Evolutionary conservation across 179 eudicot species (phyloP).

Genomic region (Camellia oleifera): DNA sequence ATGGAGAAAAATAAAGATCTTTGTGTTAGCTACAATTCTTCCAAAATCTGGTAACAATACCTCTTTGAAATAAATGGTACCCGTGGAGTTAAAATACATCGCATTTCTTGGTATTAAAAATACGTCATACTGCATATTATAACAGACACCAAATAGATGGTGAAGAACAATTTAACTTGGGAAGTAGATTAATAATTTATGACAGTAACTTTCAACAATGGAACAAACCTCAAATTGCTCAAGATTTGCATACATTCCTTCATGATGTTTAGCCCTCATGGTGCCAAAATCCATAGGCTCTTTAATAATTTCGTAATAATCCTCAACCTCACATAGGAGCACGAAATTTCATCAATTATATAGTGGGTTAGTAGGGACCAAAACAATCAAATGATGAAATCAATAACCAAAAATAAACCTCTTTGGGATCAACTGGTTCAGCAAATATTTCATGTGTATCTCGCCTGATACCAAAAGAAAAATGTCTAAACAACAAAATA

Average conservation of each 20-base stretch:
- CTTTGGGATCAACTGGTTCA: slow-evolving; percentile 80
- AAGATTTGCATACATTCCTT: slow-evolving; percentile 69
- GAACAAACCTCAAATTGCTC: slow-evolving; percentile 68
- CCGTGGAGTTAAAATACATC: slow-evolving; percentile 69
- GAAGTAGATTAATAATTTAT: not conserved
- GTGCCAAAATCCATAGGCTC: slow-evolving; percentile 97
- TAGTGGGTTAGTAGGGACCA: not conserved
- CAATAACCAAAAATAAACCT: slow-evolving; percentile 40
- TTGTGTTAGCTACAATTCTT: not conserved
- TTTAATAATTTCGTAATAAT: slow-evolving; percentile 71
- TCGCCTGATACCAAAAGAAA: slow-evolving; percentile 39
- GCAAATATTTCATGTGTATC: slow-evolving; percentile 79
- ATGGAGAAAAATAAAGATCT: not conserved
- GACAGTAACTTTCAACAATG: not conserved
- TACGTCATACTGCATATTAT: slow-evolving; percentile 59
- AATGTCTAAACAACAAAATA: not conserved
- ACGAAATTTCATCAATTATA: not conserved
- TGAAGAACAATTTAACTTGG: not conserved
- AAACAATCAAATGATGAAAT: slow-evolving; percentile 2
- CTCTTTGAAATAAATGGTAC: slow-evolving; percentile 73
- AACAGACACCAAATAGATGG: not conserved
- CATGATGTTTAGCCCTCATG: slow-evolving; percentile 92
- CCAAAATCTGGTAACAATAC: slow-evolving; percentile 24
- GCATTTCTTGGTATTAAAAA: slow-evolving; percentile 72
- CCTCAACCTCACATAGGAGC: slow-evolving; percentile 50